Percentiles rank a stretch among this genome's conserved stretches.
Conservation (phyloP, 768 basidiomycete species). For the Imleria badia region DNA sequence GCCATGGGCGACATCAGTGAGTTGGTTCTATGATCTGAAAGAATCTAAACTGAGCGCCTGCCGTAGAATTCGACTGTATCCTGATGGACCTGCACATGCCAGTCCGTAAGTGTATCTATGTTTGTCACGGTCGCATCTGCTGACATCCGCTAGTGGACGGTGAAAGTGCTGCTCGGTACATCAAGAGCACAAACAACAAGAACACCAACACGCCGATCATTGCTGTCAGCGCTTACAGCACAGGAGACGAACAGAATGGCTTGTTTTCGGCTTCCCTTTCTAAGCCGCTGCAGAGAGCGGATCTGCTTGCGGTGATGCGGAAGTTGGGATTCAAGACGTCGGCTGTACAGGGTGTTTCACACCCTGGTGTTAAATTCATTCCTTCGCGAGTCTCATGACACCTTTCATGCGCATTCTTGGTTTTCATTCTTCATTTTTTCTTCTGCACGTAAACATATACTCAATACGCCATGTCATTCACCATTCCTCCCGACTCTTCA, state of each 20-base stretch:
- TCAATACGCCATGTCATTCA: slow-evolving; percentile 35
- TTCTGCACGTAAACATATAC: slow-evolving; percentile 31
- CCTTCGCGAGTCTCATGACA: slow-evolving; percentile 34
- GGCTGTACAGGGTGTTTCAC: slow-evolving; percentile 57
- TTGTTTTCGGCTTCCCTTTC: slow-evolving; percentile 79
- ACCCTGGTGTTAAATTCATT: slow-evolving; percentile 51
- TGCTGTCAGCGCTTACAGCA: slow-evolving; percentile 86
- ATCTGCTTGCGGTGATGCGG: slow-evolving; percentile 77
- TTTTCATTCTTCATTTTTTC: slow-evolving; percentile 31
- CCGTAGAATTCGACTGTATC: slow-evolving; percentile 89
- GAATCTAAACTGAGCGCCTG: slow-evolving; percentile 3
- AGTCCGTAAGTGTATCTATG: slow-evolving; percentile 57
- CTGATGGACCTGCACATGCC: slow-evolving; percentile 97
- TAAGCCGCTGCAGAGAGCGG: slow-evolving; percentile 88
- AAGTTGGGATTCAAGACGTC: slow-evolving; percentile 91
- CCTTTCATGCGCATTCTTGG: slow-evolving; percentile 21
- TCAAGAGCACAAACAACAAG: slow-evolving; percentile 95
- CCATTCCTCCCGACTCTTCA: slow-evolving; percentile 24
- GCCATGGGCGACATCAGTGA: slow-evolving; percentile 97
- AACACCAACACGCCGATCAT: slow-evolving; percentile 92
- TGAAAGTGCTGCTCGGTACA: slow-evolving; percentile 94
- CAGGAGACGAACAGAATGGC: slow-evolving; percentile 64
- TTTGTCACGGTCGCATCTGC: neutral
- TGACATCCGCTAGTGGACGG: slow-evolving; percentile 68
- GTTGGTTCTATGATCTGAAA: slow-evolving; percentile 30